Conservation (phyloP, 495 filamentous ascomycete genomes). For the Penicillium pulvis region DNA sequence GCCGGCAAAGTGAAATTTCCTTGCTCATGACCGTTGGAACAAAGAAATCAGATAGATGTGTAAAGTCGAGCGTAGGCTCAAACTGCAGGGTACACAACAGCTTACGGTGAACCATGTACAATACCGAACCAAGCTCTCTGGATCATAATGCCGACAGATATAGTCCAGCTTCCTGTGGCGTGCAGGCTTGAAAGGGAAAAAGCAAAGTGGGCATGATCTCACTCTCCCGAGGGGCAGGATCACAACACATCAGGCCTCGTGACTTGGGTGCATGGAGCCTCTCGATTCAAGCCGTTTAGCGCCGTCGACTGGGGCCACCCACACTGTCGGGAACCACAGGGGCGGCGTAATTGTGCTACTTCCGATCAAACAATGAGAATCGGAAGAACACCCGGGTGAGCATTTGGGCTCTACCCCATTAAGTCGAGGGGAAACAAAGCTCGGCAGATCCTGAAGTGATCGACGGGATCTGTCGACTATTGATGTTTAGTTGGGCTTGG, state of each 20-base stretch:
- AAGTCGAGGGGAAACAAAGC: constrained; percentile 23
- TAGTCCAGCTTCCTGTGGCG: background rate
- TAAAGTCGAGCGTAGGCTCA: constrained; percentile 1
- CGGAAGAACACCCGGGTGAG: background rate
- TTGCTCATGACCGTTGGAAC: background rate
- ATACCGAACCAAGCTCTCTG: background rate
- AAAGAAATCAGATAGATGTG: background rate
- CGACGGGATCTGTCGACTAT: constrained; percentile 52
- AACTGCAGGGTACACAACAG: constrained; percentile 6
- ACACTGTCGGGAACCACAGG: constrained; percentile 13
- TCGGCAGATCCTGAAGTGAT: constrained; percentile 41
- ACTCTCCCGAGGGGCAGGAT: background rate
- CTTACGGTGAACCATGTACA: background rate
- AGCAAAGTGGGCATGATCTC: background rate
- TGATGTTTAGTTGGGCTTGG: constrained; percentile 48
- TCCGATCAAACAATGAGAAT: constrained; percentile 14
- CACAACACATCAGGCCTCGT: constrained; percentile 21
- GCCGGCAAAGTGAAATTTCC: background rate
- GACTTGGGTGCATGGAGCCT: constrained; percentile 32
- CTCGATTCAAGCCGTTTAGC: constrained; percentile 28
- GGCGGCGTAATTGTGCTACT: constrained; percentile 14
- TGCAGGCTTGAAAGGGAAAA: background rate
- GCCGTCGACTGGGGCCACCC: constrained; percentile 11
- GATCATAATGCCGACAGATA: constrained; percentile 2
- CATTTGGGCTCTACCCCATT: background rate